Conservation (phyloP, 352 stramenopile genomes). For the Pythium plurisporium region DNA sequence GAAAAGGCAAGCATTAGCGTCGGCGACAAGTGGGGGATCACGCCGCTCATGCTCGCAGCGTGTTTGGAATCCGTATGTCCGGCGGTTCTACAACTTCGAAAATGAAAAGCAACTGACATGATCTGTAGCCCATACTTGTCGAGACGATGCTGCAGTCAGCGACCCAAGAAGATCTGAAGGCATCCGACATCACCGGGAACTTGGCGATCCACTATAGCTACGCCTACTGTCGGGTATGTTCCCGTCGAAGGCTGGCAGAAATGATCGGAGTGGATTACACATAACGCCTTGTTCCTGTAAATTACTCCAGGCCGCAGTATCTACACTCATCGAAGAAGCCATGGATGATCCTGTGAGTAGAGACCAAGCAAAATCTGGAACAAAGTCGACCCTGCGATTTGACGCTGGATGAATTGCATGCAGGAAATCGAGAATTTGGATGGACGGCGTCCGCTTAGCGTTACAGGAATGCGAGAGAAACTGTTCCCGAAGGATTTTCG, state of each 20-base stretch:
- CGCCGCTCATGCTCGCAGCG: conserved; percentile 56
- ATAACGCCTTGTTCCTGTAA: not conserved
- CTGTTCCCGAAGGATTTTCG: conserved; percentile 38
- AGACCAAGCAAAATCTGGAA: not conserved
- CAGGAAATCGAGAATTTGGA: conserved; percentile 38
- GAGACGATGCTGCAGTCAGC: conserved; percentile 32
- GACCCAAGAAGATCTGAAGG: conserved; percentile 21
- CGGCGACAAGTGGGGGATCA: conserved; percentile 55
- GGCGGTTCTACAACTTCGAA: too few relatives aligned
- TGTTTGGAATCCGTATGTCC: conserved; percentile 26
- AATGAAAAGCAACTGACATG: too few relatives aligned
- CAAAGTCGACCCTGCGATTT: too few relatives aligned
- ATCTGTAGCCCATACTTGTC: conserved; percentile 21
- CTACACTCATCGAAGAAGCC: conserved; percentile 17
- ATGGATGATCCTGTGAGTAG: conserved; percentile 12
- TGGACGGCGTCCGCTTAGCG: conserved; percentile 36
- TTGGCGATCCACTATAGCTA: conserved; percentile 65
- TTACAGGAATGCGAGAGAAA: conserved; percentile 36
- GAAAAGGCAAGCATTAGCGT: conserved; percentile 15
- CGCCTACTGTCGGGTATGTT: conserved; percentile 40
- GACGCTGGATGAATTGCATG: too few relatives aligned
- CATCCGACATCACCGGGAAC: conserved; percentile 40
- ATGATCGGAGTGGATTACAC: not conserved
- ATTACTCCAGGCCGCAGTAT: conserved; percentile 6
- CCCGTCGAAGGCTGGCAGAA: not conserved